Conservation (phyloP, 495 filamentous ascomycete species). For the Darksidea phi region DNA sequence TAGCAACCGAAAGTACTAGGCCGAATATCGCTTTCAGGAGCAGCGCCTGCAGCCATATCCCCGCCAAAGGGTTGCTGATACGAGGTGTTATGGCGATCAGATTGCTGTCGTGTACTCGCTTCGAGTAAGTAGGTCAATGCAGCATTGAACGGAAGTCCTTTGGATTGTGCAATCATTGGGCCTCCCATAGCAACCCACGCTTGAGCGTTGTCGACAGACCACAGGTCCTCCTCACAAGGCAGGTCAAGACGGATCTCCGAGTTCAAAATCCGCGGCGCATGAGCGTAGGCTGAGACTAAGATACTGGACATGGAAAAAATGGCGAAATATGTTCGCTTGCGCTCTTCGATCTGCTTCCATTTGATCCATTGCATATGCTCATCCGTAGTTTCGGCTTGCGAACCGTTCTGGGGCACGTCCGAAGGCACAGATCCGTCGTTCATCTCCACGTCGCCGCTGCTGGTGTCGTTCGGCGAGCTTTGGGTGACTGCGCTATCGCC, state of each 20-base stretch:
- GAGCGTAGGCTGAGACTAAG: slow-evolving; percentile 88
- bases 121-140: slow-evolving; percentile 79
- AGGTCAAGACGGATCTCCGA: slow-evolving; percentile 90
- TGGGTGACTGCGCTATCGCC: slow-evolving; percentile 14
- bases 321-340: slow-evolving; percentile 89
- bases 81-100: slow-evolving; percentile 45
- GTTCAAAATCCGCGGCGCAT: slow-evolving; percentile 85
- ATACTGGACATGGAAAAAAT: slow-evolving; percentile 90
- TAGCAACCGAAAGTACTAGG: slow-evolving; percentile 95
- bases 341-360: slow-evolving; percentile 87
- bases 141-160: slow-evolving; percentile 66
- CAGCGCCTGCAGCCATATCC: slow-evolving; percentile 46
- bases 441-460: slow-evolving; percentile 38
- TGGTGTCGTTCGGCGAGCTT: slow-evolving; percentile 8
- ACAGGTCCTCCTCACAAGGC: slow-evolving; percentile 92
- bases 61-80: slow-evolving; percentile 53
- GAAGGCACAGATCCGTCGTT: slow-evolving; percentile 31
- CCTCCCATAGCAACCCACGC: slow-evolving; percentile 79
- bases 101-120: slow-evolving; percentile 70
- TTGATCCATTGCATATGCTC: slow-evolving; percentile 81
- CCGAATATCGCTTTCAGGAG: slow-evolving; percentile 64
- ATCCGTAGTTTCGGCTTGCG: slow-evolving; percentile 43
- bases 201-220: slow-evolving; percentile 75
- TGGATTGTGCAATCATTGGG: slow-evolving; percentile 60
- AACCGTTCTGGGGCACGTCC: slow-evolving; percentile 14